Conservation (phyloP, 495 filamentous ascomycete species). For the Polyplosphaeria fusca region DNA sequence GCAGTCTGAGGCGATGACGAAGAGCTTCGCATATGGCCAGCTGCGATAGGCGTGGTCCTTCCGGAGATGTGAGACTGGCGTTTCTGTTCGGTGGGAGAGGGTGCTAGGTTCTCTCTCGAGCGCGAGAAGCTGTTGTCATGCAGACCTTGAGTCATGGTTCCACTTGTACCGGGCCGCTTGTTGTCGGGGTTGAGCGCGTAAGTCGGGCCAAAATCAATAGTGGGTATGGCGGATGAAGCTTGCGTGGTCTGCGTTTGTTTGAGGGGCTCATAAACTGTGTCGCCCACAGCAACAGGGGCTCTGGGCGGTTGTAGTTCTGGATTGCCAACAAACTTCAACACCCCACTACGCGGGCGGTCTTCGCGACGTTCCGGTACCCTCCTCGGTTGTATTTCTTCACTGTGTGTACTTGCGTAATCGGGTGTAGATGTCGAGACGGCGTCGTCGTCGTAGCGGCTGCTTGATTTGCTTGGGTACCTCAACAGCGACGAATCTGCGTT, state of each 20-base stretch:
- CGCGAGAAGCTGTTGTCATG: constrained; percentile 28
- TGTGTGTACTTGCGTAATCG: constrained; percentile 48
- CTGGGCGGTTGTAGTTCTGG: constrained; percentile 43
- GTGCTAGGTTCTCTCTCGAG: constrained; percentile 25
- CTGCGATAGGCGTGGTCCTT: constrained; percentile 17
- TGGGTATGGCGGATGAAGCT: constrained; percentile 57
- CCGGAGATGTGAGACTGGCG: constrained; percentile 20
- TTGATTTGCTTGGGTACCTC: constrained; percentile 25
- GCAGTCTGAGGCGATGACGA: constrained; percentile 43
- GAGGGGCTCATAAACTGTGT: constrained; percentile 53
- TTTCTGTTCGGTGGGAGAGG: constrained; percentile 19
- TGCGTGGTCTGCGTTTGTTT: constrained; percentile 24
- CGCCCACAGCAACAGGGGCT: constrained; percentile 57
- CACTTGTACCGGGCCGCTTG: constrained; percentile 44
- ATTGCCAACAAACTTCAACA: constrained; percentile 75
- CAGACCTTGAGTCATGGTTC: constrained; percentile 41
- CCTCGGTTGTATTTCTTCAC: constrained; percentile 22
- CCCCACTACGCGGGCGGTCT: constrained; percentile 74
- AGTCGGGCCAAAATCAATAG: constrained; percentile 85
- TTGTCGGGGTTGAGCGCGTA: constrained; percentile 51
- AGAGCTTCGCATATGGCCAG: constrained; percentile 39
- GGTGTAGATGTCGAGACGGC: constrained; percentile 36
- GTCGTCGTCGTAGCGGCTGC: constrained; percentile 40
- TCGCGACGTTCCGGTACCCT: constrained; percentile 28
- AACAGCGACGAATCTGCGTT: constrained; percentile 10